A percentile compares a stretch with the other conserved stretches of the same genome.
phyloP scores from a whole-genome alignment of 2,329 filamentous ascomycete species.

The Colletotrichum higginsianum region DNA sequence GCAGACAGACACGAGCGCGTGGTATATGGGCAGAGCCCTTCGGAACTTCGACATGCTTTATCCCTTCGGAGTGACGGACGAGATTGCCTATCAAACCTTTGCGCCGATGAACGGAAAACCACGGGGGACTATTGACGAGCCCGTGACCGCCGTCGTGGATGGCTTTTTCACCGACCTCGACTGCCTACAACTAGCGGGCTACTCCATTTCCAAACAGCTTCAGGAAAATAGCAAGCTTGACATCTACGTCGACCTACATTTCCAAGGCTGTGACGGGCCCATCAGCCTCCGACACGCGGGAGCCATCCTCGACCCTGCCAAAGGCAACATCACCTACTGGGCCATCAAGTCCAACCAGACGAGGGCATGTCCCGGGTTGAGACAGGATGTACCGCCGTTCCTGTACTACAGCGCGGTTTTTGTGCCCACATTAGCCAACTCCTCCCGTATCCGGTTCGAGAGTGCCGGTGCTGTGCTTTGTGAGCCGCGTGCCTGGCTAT shows the following conservation, averaged over 20 bases:
- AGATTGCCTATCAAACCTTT: constrained; percentile 26
- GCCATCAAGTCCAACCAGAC: neutral
- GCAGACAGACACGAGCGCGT: neutral
- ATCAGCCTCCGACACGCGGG: neutral
- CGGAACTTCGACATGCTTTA: constrained; percentile 12
- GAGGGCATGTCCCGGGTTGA: constrained; percentile 14
- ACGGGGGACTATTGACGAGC: constrained; percentile 6
- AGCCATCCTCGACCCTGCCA: neutral
- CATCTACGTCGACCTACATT: constrained; percentile 6
- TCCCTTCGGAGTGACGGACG: constrained; percentile 12
- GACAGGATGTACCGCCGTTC: constrained; percentile 10
- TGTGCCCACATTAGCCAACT: neutral
- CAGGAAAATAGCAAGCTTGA: neutral
- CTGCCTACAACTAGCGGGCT: constrained; percentile 9
- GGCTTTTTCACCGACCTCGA: constrained; percentile 16
- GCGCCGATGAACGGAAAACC: neutral
- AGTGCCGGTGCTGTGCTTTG: constrained; percentile 22
- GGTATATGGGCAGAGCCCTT: constrained; percentile 10
- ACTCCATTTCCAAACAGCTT: neutral
- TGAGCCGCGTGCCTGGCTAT: constrained; percentile 18
- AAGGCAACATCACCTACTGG: neutral
- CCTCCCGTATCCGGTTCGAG: neutral
- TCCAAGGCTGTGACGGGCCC: constrained; percentile 17
- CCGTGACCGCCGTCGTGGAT: constrained; percentile 20
- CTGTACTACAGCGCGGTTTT: constrained; percentile 13